These are phyloP conservation scores for Apium graveolens DNA, from an alignment of 129 eudicot species.

Conservation along the genomic window DNA sequence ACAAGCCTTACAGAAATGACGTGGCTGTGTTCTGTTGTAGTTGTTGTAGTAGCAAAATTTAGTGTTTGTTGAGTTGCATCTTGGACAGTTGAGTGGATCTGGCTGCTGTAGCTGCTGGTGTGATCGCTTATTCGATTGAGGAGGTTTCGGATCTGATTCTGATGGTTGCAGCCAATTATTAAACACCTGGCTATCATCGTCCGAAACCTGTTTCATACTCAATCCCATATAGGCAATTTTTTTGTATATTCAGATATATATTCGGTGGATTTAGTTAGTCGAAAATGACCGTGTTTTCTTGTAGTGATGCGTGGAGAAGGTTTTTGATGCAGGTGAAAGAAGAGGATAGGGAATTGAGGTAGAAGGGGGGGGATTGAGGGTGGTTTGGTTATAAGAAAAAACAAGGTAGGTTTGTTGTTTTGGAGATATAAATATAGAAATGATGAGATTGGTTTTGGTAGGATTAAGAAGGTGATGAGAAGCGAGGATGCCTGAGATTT, in stretches of 20 bases:
- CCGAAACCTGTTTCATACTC: conserved; percentile 48
- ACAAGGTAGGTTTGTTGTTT: background rate
- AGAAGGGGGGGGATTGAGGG: background rate
- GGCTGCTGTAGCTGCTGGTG: conserved; percentile 27
- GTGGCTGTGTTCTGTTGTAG: conserved; percentile 82
- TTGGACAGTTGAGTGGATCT: conserved; percentile 57
- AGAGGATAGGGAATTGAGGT: background rate
- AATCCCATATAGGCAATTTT: conserved; percentile 28
- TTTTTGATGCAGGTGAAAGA: background rate
- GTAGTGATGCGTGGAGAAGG: too few species aligned
- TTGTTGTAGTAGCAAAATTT: conserved; percentile 92
- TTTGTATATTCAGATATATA: too few species aligned
- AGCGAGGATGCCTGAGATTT: conserved; percentile 3
- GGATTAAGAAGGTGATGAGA: conserved; percentile 30
- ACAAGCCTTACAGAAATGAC: conserved; percentile 76
- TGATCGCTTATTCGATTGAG: conserved; percentile 32
- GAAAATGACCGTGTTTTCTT: background rate
- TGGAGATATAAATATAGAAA: conserved; percentile 4
- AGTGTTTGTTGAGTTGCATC: conserved; percentile 71
- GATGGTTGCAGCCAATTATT: conserved; percentile 21
- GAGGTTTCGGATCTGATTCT: conserved; percentile 20
- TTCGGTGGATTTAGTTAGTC: too few species aligned
- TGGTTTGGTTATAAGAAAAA: background rate
- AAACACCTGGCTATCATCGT: conserved; percentile 43
- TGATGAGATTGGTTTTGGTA: conserved; percentile 6